phyloP scores from a whole-genome alignment of 352 stramenopile genomes.

The Phytophthora multivora region DNA sequence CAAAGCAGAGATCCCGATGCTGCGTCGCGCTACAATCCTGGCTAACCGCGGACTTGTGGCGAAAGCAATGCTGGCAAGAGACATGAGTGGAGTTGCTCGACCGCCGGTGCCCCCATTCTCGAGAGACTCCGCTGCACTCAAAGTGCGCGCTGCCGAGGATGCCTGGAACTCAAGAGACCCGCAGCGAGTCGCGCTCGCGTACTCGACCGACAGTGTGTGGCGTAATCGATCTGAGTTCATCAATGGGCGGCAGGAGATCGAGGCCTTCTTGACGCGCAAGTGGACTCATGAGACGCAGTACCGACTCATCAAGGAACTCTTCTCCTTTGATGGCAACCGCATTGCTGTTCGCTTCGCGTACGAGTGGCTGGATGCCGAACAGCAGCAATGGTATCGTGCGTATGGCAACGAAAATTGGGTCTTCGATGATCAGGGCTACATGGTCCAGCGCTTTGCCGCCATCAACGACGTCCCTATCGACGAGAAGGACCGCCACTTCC shows the following conservation, averaged over 20 bases:
- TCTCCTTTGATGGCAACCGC: slow-evolving; percentile 75
- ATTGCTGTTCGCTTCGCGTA: slow-evolving; percentile 92
- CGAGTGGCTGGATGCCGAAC: slow-evolving; percentile 65
- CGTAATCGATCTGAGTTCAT: slow-evolving; percentile 88
- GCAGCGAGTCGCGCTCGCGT: slow-evolving; percentile 74
- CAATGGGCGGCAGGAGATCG: slow-evolving; percentile 72
- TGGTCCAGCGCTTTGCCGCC: slow-evolving; percentile 83
- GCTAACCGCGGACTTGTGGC: not conserved
- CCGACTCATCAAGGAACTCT: slow-evolving; percentile 91
- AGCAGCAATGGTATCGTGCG: slow-evolving; percentile 77
- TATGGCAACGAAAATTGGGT: slow-evolving; percentile 93
- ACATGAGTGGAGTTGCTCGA: slow-evolving; percentile 25
- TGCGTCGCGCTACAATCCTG: not conserved
- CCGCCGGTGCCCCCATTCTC: slow-evolving; percentile 82
- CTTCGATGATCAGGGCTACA: slow-evolving; percentile 82
- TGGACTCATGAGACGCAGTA: slow-evolving; percentile 83
- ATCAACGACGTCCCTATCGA: slow-evolving; percentile 89
- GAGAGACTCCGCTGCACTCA: slow-evolving; percentile 68
- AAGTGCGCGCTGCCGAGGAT: slow-evolving; percentile 88
- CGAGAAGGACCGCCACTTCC: slow-evolving; percentile 71
- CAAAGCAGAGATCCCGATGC: not conserved
- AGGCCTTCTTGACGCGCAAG: slow-evolving; percentile 77
- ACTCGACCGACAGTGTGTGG: slow-evolving; percentile 83
- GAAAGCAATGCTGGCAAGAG: not conserved
- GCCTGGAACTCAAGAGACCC: slow-evolving; percentile 89